A percentile compares a stretch with the other conserved stretches of the same genome.
These are phyloP conservation scores for Rhodamnia argentea DNA, from an alignment of 345 rosid genomes.

Conservation along the genomic window DNA sequence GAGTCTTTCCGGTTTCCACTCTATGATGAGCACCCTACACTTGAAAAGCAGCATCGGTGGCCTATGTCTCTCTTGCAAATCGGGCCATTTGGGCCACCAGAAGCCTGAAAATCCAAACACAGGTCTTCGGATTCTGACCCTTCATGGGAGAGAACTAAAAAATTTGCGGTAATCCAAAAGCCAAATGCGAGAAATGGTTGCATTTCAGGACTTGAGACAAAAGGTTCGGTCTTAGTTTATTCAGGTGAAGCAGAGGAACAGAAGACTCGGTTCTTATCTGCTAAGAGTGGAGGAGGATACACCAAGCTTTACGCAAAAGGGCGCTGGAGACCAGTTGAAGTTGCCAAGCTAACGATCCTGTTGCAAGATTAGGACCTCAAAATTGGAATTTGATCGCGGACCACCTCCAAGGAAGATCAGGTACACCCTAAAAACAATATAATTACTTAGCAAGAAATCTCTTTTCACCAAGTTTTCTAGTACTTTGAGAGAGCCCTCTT, in stretches of 20 bases:
- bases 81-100: not conserved
- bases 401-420: conserved; percentile 8
- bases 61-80: not conserved
- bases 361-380: conserved; percentile 6
- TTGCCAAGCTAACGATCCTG: conserved; percentile 9
- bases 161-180: not conserved
- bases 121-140: not conserved
- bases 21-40: not conserved
- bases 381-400: conserved; percentile 10
- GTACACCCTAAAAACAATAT: not conserved
- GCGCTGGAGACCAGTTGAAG: conserved; percentile 10
- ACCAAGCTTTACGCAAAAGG: conserved; percentile 4
- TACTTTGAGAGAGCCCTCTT: not conserved
- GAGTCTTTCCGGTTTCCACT: not conserved
- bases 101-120: not conserved
- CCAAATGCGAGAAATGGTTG: not conserved
- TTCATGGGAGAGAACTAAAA: not conserved
- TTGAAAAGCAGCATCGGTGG: not conserved
- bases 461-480: not conserved
- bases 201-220: not conserved
- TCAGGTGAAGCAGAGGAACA: not conserved
- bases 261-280: not conserved
- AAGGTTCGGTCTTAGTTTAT: not conserved
- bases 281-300: not conserved
- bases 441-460: not conserved